Base-by-base conservation (phyloP, 148 eudicot genomes). In the Fallopia convolvulus region DNA sequence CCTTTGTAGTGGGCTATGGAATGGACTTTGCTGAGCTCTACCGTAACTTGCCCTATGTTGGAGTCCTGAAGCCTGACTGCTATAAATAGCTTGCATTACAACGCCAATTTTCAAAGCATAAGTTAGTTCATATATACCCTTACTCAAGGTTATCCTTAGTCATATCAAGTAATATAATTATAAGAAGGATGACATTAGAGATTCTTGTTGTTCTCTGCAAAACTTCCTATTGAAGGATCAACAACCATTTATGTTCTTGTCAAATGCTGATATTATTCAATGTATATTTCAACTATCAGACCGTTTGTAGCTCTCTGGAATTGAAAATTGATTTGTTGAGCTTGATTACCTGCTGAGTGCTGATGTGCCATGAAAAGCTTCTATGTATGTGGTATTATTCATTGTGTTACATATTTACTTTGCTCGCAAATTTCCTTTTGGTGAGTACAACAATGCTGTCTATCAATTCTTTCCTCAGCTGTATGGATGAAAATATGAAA, bases 1-100 rank as follows among this genome's bases (percentile, higher is more conserved):
- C 77, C 72, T 91, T 91, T 70, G 94, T 93, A 26, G 97, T 93
- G 49, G 98, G 98, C 61, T 93, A 93, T 78, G 98, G 98, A 74
- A 80, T 93, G 83, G 98, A 93, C 77, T 86, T 86, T 63, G 94
- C 90, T 7, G 97, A 93, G 84, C 71, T 70, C 20, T 93, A 91
- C 86, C 85, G 98, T 78, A 93, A 93, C 78, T 87, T 93, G 89
- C 98, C 97, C 42, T 93, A 88, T 74, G 84, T 93, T 68, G 98
- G 98, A 33, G 82, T 93, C 75, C 78, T 93, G 82, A 93, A 91
- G 93, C 97, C 97, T 52, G 92, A 90, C 78, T 70, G 89, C 77
- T 91, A 91, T 82, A 17, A 84, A 66, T 86, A 74, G 40, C 33
- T 39, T 2, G 20, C 65, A 23, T 36, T 14, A 15, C 41, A 17